phyloP scores from a whole-genome alignment of 2,329 filamentous ascomycete genomes.

The Macroventuria anomochaeta region DNA sequence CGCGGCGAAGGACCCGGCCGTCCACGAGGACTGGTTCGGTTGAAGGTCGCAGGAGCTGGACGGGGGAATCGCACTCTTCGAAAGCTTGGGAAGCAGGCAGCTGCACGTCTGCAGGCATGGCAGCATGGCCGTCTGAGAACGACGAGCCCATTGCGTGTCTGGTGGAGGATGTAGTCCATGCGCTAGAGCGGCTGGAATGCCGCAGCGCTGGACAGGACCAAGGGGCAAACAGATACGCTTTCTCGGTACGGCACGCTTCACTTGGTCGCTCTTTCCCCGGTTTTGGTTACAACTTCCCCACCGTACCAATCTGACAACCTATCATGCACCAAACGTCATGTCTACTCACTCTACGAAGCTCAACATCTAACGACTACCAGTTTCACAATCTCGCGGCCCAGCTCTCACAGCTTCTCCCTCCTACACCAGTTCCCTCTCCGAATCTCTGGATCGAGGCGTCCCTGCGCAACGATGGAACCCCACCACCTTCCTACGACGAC shows the following conservation, averaged over 20 bases:
- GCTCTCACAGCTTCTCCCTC: conserved; percentile 24
- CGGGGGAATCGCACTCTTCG: conserved; percentile 14
- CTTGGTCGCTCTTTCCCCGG: conserved; percentile 28
- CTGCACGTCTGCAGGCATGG: conserved; percentile 24
- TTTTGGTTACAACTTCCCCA: conserved; percentile 27
- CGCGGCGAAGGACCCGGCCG: conserved; percentile 45
- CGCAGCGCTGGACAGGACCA: conserved; percentile 28
- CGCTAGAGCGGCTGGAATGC: conserved; percentile 41
- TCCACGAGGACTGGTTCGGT: conserved; percentile 44
- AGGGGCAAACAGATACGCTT: conserved; percentile 22
- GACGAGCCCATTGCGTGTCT: conserved; percentile 30
- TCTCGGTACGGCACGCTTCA: conserved; percentile 44
- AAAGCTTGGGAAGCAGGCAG: conserved; percentile 21
- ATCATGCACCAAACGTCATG: conserved; percentile 11
- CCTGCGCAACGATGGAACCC: conserved; percentile 22
- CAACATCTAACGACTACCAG: conserved; percentile 36
- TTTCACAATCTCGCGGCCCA: conserved; percentile 32
- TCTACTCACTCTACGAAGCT: conserved; percentile 7
- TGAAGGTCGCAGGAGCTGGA: conserved; percentile 31
- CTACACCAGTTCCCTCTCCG: conserved; percentile 27
- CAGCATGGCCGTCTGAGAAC: conserved; percentile 34
- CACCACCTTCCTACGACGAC: conserved; percentile 55
- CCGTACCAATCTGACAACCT: conserved; percentile 12
- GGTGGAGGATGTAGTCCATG: conserved; percentile 35
- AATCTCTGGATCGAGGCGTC: conserved; percentile 35